Percentiles rank a stretch among this genome's conserved stretches.
phyloP scores from a whole-genome alignment of 75 land plant genomes.

The Pinus taeda region DNA sequence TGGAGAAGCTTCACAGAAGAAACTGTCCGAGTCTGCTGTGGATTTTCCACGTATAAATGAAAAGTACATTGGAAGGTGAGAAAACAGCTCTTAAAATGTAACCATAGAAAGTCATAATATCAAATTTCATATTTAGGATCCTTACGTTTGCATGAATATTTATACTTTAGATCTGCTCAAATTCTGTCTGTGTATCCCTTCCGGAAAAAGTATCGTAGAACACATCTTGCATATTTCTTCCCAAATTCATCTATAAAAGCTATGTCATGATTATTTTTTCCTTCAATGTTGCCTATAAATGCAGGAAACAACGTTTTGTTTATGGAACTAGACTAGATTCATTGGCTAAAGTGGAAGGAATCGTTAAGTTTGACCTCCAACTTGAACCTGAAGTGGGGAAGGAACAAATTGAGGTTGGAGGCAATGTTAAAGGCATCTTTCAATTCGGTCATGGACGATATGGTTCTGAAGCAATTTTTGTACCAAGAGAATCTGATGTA shows the following conservation, averaged over 20 bases:
- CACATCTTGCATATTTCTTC: not conserved
- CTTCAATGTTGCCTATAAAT: constrained; percentile 18
- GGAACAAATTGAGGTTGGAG: constrained; percentile 67
- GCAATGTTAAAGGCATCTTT: constrained; percentile 67
- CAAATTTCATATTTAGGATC: not conserved
- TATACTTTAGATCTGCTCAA: not conserved
- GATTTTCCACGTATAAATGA: constrained; percentile 96
- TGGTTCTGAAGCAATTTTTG: constrained; percentile 90
- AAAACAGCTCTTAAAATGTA: not conserved
- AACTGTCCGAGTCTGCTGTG: constrained; percentile 58
- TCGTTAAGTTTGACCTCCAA: constrained; percentile 82
- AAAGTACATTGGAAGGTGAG: constrained; percentile 85
- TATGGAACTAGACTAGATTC: constrained; percentile 64
- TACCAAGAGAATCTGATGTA: constrained; percentile 58
- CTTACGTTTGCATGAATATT: not conserved
- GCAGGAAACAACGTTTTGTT: constrained; percentile 77
- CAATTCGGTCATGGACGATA: constrained; percentile 71
- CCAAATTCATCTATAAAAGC: not conserved
- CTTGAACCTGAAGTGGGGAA: constrained; percentile 60
- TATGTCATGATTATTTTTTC: not conserved
- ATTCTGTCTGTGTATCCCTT: not conserved
- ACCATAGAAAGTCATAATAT: not conserved
- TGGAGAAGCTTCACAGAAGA: constrained; percentile 73
- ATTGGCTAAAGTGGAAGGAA: constrained; percentile 52
- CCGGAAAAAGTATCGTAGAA: not conserved